Base-by-base conservation (phyloP, 2,329 filamentous ascomycete species). In the Alternaria solani region DNA sequence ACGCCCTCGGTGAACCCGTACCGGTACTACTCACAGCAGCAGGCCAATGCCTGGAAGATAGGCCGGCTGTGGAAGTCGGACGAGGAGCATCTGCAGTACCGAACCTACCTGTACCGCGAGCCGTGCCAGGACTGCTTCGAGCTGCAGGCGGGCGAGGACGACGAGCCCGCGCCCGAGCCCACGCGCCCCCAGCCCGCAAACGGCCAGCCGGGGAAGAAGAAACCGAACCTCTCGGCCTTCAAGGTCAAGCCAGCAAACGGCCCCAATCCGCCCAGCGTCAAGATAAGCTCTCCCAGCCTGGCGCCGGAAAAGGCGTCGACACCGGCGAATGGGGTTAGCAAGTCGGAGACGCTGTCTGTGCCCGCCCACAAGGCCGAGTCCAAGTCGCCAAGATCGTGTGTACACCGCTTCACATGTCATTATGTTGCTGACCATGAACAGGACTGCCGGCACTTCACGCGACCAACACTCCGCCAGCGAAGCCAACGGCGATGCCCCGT, bases 151-250 rank as follows among this genome's bases (percentile, higher is more conserved):
- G 83, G 84, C 59, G 85, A 85, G 53, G 84, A 85, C 65, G 85
- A 85, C 78, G 83, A 84, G 48, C 76, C 80, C 78, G 64, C 73
- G 55, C 81, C 80, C 78, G 64, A 73, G 55, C 81, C 81, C 26
- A 77, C 80, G 53, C 70, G 74, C 63, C 65, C 72, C 9, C 70
- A 73, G 46, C 56, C 66, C 12, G 66, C 67, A n/a, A 74, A 71
- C 56, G 82, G 52, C 25, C 72, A 72, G 28, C 78, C 67, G 44
- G 80, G 81, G 25, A 88, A 86, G 78, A 89, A 88, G 79, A 89
- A 88, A 75, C 88, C 89, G 62, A 87, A 81, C 55, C 75, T 89
- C 54, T 85, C 82, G 42, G 86, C 85, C 39, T 89, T 89, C 75
- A 88, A 86, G 75, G 85, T 82, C 61, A 87, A 87, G 66, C 74